Evolutionary conservation across 1,284 basidiomycete species (phyloP), one percentile per base, ranked within the genome.

Genomic region (Coniferiporia sulphurascens): DNA sequence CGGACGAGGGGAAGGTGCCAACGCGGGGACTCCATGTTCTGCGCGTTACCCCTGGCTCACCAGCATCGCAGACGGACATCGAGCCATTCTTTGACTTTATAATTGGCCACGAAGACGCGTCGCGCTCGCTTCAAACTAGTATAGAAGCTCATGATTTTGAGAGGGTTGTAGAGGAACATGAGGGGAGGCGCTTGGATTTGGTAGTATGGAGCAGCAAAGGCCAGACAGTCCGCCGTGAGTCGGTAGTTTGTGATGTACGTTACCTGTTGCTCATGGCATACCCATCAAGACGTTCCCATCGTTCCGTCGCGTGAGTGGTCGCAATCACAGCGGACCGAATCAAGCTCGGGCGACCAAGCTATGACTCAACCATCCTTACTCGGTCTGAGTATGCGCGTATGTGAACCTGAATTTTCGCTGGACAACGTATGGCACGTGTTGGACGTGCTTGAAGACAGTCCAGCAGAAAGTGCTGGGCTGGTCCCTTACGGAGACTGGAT

Each of bases 1-100:
- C 73, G 38, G 77, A 82, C 41, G 77, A 82, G 63, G 68, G 72
- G 13, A 81, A 84, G 60, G 71, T 77, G 35, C 85, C 86, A 41
- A 74, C 81, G 43, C 82, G 80, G 60, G 93, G 89, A 5, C 79
- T 95, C 15, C 93, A 95, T 70, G 88, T 93, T 64, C 76, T 95
- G 59, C 86, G 93, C 60, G 92, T 95, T 44, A 91, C 91, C 1
- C 89, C 92, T 1, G 80, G 81, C n/a, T 94, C 92, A 1, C 93
- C 93, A 15, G 90, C 92, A 0, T 90, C 91, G 8, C 79, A 86
- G 58, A 91, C 91, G 4, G 85, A 84, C 55, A 89, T 98, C 49
- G 95, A 98, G 69, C 92, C 95, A 0, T 97, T 95, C 76, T 99
- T 99, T 70, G 96, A 98, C 76, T 98, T 97, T 72, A 84, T 98